Percentiles rank a stretch among this genome's conserved stretches.
phyloP scores from a whole-genome alignment of 1,284 basidiomycete genomes.

The Rhodotorula sp. region DNA sequence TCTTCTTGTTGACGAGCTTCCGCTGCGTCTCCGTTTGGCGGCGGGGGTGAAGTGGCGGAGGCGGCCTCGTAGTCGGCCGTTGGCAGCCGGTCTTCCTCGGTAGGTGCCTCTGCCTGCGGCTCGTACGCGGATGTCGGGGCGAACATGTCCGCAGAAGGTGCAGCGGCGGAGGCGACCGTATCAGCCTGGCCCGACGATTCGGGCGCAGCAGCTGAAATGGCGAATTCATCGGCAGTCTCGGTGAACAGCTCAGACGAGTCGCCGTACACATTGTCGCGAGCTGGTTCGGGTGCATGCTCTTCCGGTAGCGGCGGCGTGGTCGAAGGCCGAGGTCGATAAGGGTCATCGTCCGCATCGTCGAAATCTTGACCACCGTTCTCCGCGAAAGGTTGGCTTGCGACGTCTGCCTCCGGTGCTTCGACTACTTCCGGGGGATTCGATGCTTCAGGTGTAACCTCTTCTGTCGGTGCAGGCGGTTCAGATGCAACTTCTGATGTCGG shows the following conservation, averaged over 20 bases:
- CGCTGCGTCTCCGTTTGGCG: background rate
- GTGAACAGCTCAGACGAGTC: too few relatives aligned
- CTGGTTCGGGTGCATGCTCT: background rate
- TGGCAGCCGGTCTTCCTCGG: background rate
- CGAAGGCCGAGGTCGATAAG: background rate
- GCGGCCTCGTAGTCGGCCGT: background rate
- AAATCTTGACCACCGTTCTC: background rate
- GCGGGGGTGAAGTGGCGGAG: background rate
- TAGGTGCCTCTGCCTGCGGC: background rate
- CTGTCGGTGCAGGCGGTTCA: background rate
- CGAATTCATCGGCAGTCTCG: too few relatives aligned
- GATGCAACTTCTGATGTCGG: background rate
- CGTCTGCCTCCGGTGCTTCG: background rate
- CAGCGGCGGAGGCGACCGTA: background rate
- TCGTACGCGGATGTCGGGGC: background rate
- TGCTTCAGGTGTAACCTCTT: background rate
- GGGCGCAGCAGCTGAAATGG: too few relatives aligned
- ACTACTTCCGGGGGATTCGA: background rate
- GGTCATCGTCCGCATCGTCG: background rate
- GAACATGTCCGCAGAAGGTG: background rate
- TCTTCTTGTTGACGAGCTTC: background rate
- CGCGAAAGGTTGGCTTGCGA: background rate
- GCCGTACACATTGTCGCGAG: too few relatives aligned
- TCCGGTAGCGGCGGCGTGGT: background rate
- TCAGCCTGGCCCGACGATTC: too few relatives aligned